Conservation (phyloP, 2,329 filamentous ascomycete genomes). For the Fusarium nygamai region DNA sequence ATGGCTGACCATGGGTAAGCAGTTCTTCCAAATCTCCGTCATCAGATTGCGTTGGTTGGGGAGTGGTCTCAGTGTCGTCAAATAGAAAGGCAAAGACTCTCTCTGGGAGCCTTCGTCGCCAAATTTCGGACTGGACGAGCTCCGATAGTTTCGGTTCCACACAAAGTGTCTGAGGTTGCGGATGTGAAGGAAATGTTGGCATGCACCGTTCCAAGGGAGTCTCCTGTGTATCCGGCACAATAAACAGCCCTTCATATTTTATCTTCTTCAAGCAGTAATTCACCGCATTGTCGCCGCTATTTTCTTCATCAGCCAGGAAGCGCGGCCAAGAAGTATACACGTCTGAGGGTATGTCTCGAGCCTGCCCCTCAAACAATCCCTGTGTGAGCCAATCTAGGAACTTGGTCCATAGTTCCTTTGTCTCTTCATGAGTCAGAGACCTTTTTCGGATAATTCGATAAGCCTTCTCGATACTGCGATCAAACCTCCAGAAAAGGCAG, state of each 20-base stretch:
- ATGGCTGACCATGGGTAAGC: rapidly evolving
- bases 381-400: background rate
- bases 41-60: rapidly evolving
- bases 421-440: background rate
- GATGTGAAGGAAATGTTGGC: no score
- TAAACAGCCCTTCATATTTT: background rate
- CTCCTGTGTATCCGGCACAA: background rate
- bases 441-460: background rate
- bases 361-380: rapidly evolving
- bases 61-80: rapidly evolving
- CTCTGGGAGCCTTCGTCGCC: background rate
- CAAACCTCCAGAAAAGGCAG: background rate
- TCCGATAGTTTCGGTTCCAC: rapidly evolving
- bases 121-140: background rate
- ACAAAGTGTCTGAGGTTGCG: background rate
- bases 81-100: background rate
- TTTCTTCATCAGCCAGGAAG: no score
- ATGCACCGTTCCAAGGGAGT: no score
- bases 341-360: background rate
- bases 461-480: background rate
- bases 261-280: background rate
- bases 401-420: background rate
- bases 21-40: rapidly evolving
- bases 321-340: rapidly evolving
- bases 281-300: rapidly evolving